Percentiles rank a stretch among this genome's conserved stretches.
These are phyloP conservation scores for Scenedesmus sp. DNA, from an alignment of 163 green algal species.

Conservation along the genomic window DNA sequence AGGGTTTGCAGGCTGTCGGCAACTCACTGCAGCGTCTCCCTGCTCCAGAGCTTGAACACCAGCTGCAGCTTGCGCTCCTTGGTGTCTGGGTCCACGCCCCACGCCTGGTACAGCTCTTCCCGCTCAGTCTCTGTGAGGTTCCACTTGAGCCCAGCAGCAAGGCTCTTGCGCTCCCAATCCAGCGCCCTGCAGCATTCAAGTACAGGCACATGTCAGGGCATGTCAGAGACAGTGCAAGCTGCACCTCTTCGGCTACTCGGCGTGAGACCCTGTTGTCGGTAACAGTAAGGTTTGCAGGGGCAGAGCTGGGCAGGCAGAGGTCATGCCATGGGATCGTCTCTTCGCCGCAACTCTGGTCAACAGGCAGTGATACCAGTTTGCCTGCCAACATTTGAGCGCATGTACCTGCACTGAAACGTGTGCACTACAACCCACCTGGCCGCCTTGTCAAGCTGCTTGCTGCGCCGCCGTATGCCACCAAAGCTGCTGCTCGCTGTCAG, in stretches of 20 bases:
- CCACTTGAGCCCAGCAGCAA: slow-evolving; percentile 71
- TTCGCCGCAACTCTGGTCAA: too few relatives aligned
- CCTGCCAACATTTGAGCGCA: not conserved
- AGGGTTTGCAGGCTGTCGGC: too few relatives aligned
- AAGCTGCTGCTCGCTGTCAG: slow-evolving; percentile 33
- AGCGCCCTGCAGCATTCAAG: slow-evolving; percentile 29
- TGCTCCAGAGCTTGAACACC: slow-evolving; percentile 67
- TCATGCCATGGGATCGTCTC: too few relatives aligned
- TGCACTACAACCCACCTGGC: not conserved
- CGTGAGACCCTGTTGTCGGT: too few relatives aligned
- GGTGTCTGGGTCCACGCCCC: slow-evolving; percentile 61
- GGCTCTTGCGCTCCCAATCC: slow-evolving; percentile 71
- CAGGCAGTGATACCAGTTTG: not conserved
- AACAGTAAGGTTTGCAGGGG: too few relatives aligned
- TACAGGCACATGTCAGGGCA: not conserved
- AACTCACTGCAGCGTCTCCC: slow-evolving; percentile 58
- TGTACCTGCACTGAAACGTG: not conserved
- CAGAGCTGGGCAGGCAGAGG: too few relatives aligned
- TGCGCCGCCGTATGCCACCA: slow-evolving; percentile 38
- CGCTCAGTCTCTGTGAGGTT: slow-evolving; percentile 62
- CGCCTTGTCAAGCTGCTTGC: slow-evolving; percentile 44
- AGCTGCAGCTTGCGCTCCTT: slow-evolving; percentile 80
- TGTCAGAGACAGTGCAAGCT: not conserved
- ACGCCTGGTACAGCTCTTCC: slow-evolving; percentile 64
- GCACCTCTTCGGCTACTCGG: too few relatives aligned